phyloP scores from a whole-genome alignment of 352 stramenopile species.

The Phytophthora podocarpi region DNA sequence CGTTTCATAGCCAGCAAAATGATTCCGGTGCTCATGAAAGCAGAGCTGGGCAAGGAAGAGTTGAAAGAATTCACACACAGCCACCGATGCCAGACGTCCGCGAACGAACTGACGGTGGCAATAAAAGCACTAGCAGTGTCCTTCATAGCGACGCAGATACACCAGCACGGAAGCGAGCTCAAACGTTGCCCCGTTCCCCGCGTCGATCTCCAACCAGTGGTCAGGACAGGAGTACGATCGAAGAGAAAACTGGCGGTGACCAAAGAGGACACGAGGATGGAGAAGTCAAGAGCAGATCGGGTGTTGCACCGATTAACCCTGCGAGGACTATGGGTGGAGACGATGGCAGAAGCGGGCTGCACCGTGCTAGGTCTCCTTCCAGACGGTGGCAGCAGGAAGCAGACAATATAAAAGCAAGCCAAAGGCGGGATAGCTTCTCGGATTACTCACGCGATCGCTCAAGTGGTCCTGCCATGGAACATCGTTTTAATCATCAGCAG shows the following conservation, averaged over 20 bases:
- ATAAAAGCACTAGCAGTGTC: neutral
- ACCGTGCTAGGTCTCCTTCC: slow-evolving; percentile 3
- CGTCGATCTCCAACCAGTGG: slow-evolving; percentile 1
- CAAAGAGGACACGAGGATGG: neutral
- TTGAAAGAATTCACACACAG: neutral
- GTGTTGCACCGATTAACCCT: neutral
- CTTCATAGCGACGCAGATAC: neutral
- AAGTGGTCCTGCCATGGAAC: neutral
- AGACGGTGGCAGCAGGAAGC: slow-evolving; percentile 12
- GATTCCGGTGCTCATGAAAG: neutral
- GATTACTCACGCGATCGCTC: slow-evolving; percentile 12
- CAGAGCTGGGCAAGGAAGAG: neutral
- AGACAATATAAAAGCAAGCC: neutral
- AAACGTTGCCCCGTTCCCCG: neutral
- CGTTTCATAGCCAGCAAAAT: slow-evolving; percentile 5
- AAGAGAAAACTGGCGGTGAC: neutral
- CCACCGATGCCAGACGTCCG: neutral
- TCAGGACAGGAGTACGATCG: neutral
- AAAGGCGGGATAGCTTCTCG: slow-evolving; percentile 8
- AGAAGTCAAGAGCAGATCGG: neutral
- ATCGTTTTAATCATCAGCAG: slow-evolving; percentile 9
- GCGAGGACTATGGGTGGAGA: neutral
- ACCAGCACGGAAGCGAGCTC: slow-evolving; percentile 10
- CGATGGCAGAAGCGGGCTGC: neutral
- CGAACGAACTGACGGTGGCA: slow-evolving; percentile 1